Evolutionary conservation across 805 yeast genomes (phyloP).

Genomic region (Suhomyces prunicola): DNA sequence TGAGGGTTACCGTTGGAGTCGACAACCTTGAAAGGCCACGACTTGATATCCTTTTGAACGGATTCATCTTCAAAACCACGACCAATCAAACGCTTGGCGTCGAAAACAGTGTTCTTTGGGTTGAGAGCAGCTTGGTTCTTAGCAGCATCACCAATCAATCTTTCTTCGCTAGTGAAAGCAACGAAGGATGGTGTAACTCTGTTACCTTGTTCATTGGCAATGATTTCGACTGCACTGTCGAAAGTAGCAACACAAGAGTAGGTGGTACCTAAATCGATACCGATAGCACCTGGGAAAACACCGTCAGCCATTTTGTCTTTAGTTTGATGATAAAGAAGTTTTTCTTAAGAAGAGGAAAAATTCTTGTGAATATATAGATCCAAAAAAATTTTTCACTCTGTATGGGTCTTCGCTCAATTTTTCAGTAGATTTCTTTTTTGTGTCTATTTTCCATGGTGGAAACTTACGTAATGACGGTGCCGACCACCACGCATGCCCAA

Average conservation of each 20-base stretch:
- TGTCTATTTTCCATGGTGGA: neutral
- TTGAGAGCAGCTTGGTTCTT: conserved; percentile 50
- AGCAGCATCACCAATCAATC: conserved; percentile 52
- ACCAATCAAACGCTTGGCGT: conserved; percentile 55
- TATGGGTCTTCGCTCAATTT: conserved; percentile 6
- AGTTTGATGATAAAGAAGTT: conserved; percentile 8
- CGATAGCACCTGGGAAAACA: conserved; percentile 90
- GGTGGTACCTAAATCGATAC: conserved; percentile 53
- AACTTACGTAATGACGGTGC: neutral
- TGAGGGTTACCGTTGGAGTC: conserved; percentile 45
- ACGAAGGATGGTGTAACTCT: conserved; percentile 51
- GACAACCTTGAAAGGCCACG: conserved; percentile 48
- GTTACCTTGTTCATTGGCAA: conserved; percentile 53
- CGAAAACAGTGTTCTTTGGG: conserved; percentile 50
- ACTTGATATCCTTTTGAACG: conserved; percentile 54
- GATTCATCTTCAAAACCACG: conserved; percentile 59
- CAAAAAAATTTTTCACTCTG: conserved; percentile 15
- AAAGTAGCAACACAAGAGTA: conserved; percentile 51
- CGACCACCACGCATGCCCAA: neutral
- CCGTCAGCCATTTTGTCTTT: conserved; percentile 81
- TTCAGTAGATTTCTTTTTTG: conserved; percentile 3
- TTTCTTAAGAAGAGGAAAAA: conserved; percentile 4
- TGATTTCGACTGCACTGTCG: conserved; percentile 49
- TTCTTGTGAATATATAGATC: conserved; percentile 4
- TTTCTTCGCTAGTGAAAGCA: conserved; percentile 47